Base-by-base conservation (phyloP, 192 early-diverging fungal genomes). In the Endogone sp. region DNA sequence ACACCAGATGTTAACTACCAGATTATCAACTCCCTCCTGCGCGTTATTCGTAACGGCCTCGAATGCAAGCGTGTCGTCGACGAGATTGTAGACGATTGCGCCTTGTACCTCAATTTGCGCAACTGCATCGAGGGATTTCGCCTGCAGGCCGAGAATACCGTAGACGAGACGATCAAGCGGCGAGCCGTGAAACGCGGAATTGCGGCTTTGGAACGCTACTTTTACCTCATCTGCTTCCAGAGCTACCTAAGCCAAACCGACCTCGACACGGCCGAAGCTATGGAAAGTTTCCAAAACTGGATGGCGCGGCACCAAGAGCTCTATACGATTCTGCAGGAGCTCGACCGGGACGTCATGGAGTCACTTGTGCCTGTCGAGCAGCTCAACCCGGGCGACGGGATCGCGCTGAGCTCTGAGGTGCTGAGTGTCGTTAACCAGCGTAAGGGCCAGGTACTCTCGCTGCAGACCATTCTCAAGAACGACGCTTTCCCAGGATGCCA, bases 401-500 rank as follows among this genome's bases (percentile, higher is more conserved):
- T 89, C 23, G 88, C 88, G 0, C 68, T 87, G 28, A 72, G 83
- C 13, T 75, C 69, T 27, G 88, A 89, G 59, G 86, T 89, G 9
- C 61, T 84, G 63, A 67, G 79, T 0, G 88, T 88, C 0, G 85
- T 89, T 2, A 76, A 74, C 49, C 44, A 70, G 54, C 71, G 88
- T 11, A 64, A 72, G 32, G 88, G 88, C 2, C 79, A 79, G 13
- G 88, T 89, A 2, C 65, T 89, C 24, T 78, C 74, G 4, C 80
- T 85, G 29, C 74, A 81, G 23, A 87, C 85, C 2, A 89, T 89
- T 66, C 66, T 89, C 54, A 89, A 89, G 65, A 76, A 81, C 30
- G 87, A 89, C 58, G 76, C 86, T 22, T 89, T 89, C 75, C 87
- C 88, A 1, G 85, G 86, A 2, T 85, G 84, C 27, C 88, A 89